phyloP scores from a whole-genome alignment of 805 yeast species.

The Hanseniaspora jakobsenii region DNA sequence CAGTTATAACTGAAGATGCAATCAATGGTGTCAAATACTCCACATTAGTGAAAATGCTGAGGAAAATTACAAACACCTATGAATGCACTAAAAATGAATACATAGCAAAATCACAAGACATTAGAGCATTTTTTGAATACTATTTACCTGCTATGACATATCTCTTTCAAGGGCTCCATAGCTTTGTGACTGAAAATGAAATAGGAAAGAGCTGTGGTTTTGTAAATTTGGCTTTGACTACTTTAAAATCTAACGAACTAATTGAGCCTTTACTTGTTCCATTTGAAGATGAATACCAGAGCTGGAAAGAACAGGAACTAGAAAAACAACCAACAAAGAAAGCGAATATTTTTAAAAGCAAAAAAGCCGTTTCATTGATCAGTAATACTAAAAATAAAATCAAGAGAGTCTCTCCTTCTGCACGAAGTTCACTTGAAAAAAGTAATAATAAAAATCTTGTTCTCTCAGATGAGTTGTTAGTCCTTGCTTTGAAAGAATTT shows the following conservation, averaged over 20 bases:
- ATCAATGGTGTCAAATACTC: background rate
- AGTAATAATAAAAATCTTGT: background rate
- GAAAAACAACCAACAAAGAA: no score
- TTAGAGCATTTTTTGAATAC: background rate
- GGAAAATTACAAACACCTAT: background rate
- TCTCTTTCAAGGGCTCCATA: constrained; percentile 1
- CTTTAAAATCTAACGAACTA: background rate
- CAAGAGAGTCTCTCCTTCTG: no score
- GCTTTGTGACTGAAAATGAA: constrained; percentile 3
- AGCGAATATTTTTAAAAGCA: no score
- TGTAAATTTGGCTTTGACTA: background rate
- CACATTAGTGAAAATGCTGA: background rate
- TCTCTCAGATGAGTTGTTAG: background rate
- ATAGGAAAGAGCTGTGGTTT: background rate
- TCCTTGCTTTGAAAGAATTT: background rate
- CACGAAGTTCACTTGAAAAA: background rate
- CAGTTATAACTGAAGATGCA: background rate
- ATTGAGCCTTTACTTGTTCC: background rate
- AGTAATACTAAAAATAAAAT: no score
- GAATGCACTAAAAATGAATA: no score
- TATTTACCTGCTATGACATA: background rate
- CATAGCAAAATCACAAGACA: background rate
- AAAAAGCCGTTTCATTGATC: no score
- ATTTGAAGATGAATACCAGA: background rate
- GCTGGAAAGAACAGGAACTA: no score